Base-by-base conservation (phyloP, 345 rosid species). In the Bruguiera sexangula region DNA sequence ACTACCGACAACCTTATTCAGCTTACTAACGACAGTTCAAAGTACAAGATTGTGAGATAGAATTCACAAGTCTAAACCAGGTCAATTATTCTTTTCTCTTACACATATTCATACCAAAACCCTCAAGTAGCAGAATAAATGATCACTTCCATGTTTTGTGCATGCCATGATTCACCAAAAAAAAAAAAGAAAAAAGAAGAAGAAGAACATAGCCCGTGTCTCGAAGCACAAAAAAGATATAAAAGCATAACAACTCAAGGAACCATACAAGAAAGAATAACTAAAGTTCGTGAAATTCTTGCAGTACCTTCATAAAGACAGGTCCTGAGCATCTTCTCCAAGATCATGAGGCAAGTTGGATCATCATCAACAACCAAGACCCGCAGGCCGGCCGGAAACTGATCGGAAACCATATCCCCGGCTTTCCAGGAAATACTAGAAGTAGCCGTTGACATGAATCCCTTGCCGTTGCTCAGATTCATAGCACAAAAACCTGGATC, bases 281-380 rank as follows among this genome's bases (percentile, higher is more conserved):
- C 60, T 36, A 60, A 5, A 68, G 54, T 27, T 10, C 5, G 60
- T 34, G 51, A 59, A 62, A 9, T 27, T 11, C 43, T 37, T 34
- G 26, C 8, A 16, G 0, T 67, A 94, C 99, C 99, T 73, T 88
- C 89, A 74, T 95, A 95, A 37, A 67, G 84, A 61, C 99, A 95
- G 46, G 79, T 84, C 78, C 65, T 74, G 15, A 95, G 92, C 99
- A 92, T 95, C 86, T 82, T 88, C 84, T 89, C 96, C 74, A 92
- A 80, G 83, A 95, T 87, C 91, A 74, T 81, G 53, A 95, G 96
- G 75, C 99, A 95, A 15, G 97, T 88, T n/a, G 88, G 93, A 84
- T 95, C 97, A 73, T 95, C 99, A 68, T 92, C 97, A 69, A 95
- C 99, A 58, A 92, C 93, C 34, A 95, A 83, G 7, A 95, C 99